phyloP scores from a whole-genome alignment of 2,329 filamentous ascomycete species.

The Trichoderma semiorbis region DNA sequence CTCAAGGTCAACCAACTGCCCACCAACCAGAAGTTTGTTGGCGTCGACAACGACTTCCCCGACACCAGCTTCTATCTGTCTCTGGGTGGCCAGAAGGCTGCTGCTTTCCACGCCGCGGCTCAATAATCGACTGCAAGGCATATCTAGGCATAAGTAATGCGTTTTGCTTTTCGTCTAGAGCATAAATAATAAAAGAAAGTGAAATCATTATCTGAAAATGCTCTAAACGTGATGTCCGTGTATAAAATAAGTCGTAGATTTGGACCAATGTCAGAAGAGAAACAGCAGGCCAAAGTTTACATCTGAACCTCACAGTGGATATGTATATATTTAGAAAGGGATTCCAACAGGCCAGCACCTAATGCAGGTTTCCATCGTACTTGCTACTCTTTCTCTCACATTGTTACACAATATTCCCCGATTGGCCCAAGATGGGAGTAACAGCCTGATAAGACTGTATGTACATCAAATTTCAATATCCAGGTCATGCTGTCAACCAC shows the following conservation, averaged over 20 bases:
- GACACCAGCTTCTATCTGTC: constrained; percentile 11
- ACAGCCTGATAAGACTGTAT: neutral
- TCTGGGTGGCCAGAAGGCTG: constrained; percentile 5
- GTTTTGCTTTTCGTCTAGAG: neutral
- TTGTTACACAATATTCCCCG: neutral
- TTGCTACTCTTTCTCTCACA: neutral
- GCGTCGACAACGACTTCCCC: constrained; percentile 6
- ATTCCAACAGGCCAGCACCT: neutral
- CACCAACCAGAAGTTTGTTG: constrained; percentile 14
- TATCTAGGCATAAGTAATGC: neutral
- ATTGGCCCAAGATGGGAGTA: neutral
- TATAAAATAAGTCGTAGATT: neutral
- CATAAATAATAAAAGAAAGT: neutral
- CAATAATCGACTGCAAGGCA: neutral
- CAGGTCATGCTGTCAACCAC: neutral
- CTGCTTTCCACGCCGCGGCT: constrained; percentile 8
- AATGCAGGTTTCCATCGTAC: neutral
- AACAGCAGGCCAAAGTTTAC: neutral
- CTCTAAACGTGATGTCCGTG: neutral
- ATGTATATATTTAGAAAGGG: neutral
- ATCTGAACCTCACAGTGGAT: neutral
- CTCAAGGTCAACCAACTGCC: constrained; percentile 10
- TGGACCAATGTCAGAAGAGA: neutral
- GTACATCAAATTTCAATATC: neutral
- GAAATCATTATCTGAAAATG: neutral